Conservation (phyloP, 1,284 basidiomycete species). For the Pseudozyma tsukubaensis region DNA sequence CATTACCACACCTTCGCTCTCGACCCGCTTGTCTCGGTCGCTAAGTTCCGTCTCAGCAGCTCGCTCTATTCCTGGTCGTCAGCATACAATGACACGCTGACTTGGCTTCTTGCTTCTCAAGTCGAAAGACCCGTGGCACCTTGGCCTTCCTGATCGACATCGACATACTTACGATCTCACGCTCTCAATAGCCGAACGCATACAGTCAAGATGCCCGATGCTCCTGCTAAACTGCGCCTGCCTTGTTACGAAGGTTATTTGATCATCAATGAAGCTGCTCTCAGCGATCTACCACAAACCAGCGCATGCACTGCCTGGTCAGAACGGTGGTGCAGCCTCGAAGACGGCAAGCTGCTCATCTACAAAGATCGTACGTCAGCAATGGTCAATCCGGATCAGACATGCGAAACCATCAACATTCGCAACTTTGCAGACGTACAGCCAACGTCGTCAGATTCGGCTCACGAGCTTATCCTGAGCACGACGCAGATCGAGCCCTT, state of each 20-base stretch:
- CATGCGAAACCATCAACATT: constrained; percentile 22
- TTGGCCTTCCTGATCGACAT: too few species aligned
- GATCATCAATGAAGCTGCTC: constrained; percentile 20
- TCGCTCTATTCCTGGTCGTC: too few species aligned
- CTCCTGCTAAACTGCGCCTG: constrained; percentile 9
- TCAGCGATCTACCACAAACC: constrained; percentile 18
- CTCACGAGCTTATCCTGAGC: constrained; percentile 20
- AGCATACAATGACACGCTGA: too few species aligned
- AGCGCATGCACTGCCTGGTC: constrained; percentile 28
- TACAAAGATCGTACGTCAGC: constrained; percentile 38
- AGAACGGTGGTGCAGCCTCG: constrained; percentile 43
- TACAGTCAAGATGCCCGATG: constrained; percentile 6
- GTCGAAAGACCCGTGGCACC: too few species aligned
- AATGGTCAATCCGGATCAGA: constrained; percentile 26
- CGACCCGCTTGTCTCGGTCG: too few species aligned
- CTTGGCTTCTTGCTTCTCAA: too few species aligned
- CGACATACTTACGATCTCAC: too few species aligned
- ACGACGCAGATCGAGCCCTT: constrained; percentile 4
- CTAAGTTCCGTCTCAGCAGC: too few species aligned
- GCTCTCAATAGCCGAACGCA: too few species aligned
- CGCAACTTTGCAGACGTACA: constrained; percentile 17
- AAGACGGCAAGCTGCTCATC: constrained; percentile 39
- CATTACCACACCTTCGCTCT: too few species aligned
- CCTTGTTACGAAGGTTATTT: constrained; percentile 39
- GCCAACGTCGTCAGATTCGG: neutral